Base-by-base conservation (phyloP, 208 protist genomes). In the Acanthamoeba lenticulata region DNA sequence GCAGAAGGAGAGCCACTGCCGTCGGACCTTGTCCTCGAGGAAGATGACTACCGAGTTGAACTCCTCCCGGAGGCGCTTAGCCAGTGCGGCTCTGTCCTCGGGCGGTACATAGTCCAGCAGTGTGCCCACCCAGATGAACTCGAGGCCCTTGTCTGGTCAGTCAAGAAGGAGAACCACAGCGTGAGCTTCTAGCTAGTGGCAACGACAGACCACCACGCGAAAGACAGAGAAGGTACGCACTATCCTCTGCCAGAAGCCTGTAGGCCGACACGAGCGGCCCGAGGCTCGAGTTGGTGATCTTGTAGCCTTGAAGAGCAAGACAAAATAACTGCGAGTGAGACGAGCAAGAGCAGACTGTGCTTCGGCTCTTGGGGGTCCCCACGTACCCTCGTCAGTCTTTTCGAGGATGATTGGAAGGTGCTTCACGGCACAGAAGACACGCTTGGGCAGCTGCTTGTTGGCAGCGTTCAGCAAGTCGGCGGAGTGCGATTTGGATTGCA, bases 51-150 rank as follows among this genome's bases (percentile, higher is more conserved):
- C 44, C 2, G 77, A 86, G 77, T 86, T 86, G 45, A 86, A 86
- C 77, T 86, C 77, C 77, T 86, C 77, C 29, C 77, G 6, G 45
- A 91, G 40, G 57, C 60, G 49, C 60, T 91, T 91, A 32, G 49
- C 60, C 52, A 91, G 55, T 27, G 17, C 85, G 52, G 49, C 85
- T 19, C 85, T 3, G 57, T 72, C 60, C 85, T 91, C 85, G 1
- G 49, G 57, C 38, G 85, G 85, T 13, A 91, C 85, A 19, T 74
- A 91, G 55, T 91, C 85, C 19, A 72, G 60, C 36, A 91, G 57
- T 13, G 85, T 72, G 49, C 86, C 86, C 55, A 92, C 55, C 86
- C 86, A 92, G 27, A 74, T 92, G 86, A 92, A 88, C 77, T 88
- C 45, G 7, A 88, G 44, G 36, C 77, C 77, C 77, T 86, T 86